These are phyloP conservation scores for Debaryomycetaceae sp. DNA, from an alignment of 1,139 yeast genomes.

Conservation along the genomic window DNA sequence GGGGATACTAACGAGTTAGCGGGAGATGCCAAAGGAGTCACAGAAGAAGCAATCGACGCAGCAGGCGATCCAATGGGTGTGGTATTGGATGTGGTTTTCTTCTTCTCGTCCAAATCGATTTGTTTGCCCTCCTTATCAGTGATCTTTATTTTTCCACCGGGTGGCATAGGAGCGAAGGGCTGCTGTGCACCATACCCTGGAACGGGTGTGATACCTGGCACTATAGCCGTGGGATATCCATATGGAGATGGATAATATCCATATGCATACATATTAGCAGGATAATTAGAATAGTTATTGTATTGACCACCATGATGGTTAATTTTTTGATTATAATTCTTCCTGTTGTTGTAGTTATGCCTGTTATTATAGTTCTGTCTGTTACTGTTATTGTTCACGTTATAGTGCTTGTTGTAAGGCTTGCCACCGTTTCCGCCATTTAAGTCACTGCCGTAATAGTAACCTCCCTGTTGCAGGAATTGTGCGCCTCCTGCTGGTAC, in stretches of 20 bases:
- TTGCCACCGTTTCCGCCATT: slow-evolving; percentile 6
- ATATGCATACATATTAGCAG: slow-evolving; percentile 17
- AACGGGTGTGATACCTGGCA: slow-evolving; percentile 11
- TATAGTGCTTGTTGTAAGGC: slow-evolving; percentile 8
- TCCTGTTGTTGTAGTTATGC: slow-evolving; percentile 12
- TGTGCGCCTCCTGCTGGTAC: background rate
- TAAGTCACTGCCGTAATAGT: slow-evolving; percentile 3
- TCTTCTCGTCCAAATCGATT: slow-evolving; percentile 44
- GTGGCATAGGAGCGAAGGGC: slow-evolving; percentile 10
- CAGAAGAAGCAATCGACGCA: slow-evolving; percentile 13
- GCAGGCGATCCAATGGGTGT: slow-evolving; percentile 17
- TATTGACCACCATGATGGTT: slow-evolving; percentile 15
- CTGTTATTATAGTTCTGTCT: slow-evolving; percentile 13
- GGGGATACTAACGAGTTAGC: slow-evolving; percentile 13
- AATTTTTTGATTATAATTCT: slow-evolving; percentile 15
- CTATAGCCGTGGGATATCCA: slow-evolving; percentile 12
- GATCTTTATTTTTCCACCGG: slow-evolving; percentile 27
- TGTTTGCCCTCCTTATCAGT: slow-evolving; percentile 48
- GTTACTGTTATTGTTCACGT: slow-evolving; percentile 4
- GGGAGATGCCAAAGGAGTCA: slow-evolving; percentile 11
- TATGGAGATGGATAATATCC: slow-evolving; percentile 17
- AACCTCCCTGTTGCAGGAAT: background rate
- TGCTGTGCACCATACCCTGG: slow-evolving; percentile 9
- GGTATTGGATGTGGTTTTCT: slow-evolving; percentile 17
- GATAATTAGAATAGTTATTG: slow-evolving; percentile 11